These are phyloP conservation scores for Fusarium subglutinans DNA, from an alignment of 2,329 filamentous ascomycete genomes.

Conservation along the genomic window DNA sequence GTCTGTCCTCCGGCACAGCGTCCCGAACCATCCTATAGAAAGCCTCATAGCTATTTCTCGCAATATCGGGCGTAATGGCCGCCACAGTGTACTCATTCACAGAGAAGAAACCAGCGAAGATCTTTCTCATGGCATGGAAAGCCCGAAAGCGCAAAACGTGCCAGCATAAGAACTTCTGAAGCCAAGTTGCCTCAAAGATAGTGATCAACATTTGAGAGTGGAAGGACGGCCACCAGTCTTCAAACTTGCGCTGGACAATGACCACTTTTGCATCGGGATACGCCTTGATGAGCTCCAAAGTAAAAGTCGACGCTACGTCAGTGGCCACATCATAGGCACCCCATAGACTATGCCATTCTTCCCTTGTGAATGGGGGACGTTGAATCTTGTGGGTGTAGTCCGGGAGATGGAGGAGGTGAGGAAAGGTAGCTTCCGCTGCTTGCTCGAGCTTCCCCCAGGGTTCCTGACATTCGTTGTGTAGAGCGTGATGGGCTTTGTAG, in stretches of 20 bases:
- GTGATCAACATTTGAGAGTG: neutral
- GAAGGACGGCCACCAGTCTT: constrained; percentile 10
- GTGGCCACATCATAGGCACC: constrained; percentile 10
- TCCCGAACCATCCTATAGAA: constrained; percentile 5
- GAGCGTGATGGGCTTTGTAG: constrained; percentile 2
- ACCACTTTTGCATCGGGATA: constrained; percentile 16
- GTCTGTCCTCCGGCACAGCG: neutral
- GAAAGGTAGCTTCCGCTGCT: constrained; percentile 16
- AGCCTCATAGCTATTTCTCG: neutral
- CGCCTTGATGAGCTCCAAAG: neutral
- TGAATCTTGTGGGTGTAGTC: neutral
- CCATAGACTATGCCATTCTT: constrained; percentile 1
- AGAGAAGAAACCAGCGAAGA: constrained; percentile 1
- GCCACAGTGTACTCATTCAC: neutral
- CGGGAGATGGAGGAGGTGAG: neutral
- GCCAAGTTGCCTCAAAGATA: neutral
- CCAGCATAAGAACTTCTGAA: neutral
- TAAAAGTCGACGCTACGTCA: neutral
- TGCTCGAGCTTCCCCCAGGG: neutral
- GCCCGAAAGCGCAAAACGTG: neutral
- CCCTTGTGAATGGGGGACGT: neutral
- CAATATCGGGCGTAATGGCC: neutral
- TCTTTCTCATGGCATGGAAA: neutral
- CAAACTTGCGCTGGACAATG: neutral
- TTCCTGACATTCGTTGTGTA: neutral